phyloP scores from a whole-genome alignment of 352 stramenopile species.

The Blastocystis sp. region DNA sequence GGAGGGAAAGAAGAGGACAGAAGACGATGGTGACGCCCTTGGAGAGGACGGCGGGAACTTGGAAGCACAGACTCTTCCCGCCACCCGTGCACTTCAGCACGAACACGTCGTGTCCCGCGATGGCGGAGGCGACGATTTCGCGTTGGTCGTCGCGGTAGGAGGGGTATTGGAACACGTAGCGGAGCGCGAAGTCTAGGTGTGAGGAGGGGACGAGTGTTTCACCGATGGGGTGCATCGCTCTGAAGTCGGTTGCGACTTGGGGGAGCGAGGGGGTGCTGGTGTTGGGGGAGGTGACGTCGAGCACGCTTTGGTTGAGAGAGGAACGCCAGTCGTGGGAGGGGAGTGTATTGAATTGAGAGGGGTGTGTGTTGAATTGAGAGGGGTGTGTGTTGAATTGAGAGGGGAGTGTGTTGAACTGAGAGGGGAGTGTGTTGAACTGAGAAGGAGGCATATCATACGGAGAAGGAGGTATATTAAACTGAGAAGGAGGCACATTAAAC shows the following conservation, averaged over 20 bases:
- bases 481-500: too few species aligned
- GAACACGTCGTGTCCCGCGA: conserved; percentile 92
- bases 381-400: too few species aligned
- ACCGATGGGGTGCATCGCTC: conserved; percentile 37
- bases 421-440: too few species aligned
- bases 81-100: conserved; percentile 98
- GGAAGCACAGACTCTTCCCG: conserved; percentile 97
- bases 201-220: background rate
- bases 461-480: too few species aligned
- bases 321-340: background rate
- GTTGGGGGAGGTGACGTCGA: background rate
- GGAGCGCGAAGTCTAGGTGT: conserved; percentile 56
- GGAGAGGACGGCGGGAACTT: conserved; percentile 84
- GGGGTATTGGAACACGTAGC: conserved; percentile 90
- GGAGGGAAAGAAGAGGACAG: conserved; percentile 95
- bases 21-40: conserved; percentile 94
- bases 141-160: conserved; percentile 92
- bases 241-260: background rate
- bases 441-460: too few species aligned
- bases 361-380: too few species aligned
- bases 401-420: too few species aligned
- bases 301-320: background rate
- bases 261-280: background rate
- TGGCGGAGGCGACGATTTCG: conserved; percentile 88
- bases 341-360: too few species aligned